Conservation (phyloP, 2,329 filamentous ascomycete species). For the Curvularia spicifera region DNA sequence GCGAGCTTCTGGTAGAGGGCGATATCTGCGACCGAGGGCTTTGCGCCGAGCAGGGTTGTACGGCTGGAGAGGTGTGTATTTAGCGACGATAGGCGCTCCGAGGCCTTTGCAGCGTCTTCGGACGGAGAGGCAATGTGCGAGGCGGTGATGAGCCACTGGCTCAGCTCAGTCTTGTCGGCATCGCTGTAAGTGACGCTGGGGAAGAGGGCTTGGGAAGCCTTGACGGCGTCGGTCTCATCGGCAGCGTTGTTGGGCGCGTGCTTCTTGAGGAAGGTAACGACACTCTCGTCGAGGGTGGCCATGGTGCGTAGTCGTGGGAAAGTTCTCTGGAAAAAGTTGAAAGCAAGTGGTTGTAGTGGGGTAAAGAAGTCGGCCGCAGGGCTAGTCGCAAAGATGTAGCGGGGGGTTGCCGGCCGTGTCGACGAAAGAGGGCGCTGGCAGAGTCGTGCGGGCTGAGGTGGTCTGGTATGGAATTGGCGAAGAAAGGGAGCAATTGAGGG, state of each 20-base stretch:
- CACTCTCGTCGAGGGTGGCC: constrained; percentile 47
- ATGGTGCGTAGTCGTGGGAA: constrained; percentile 36
- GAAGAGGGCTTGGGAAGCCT: constrained; percentile 68
- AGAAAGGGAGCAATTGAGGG: constrained; percentile 28
- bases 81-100: constrained; percentile 75
- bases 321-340: constrained; percentile 40
- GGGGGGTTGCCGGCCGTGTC: constrained; percentile 11
- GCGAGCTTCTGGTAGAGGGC: constrained; percentile 81
- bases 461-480: constrained; percentile 35
- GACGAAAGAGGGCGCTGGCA: constrained; percentile 13
- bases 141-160: constrained; percentile 84
- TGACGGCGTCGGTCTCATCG: constrained; percentile 47
- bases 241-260: constrained; percentile 49
- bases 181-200: constrained; percentile 73
- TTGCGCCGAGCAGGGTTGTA: constrained; percentile 86
- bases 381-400: constrained; percentile 20
- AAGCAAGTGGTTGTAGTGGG: constrained; percentile 37
- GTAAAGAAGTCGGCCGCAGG: constrained; percentile 39
- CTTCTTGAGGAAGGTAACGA: constrained; percentile 45
- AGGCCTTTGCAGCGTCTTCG: constrained; percentile 63
- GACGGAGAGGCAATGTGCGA: constrained; percentile 68
- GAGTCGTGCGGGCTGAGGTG: constrained; percentile 24
- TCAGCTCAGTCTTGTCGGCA: constrained; percentile 83
- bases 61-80: constrained; percentile 88
- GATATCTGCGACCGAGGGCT: constrained; percentile 87